phyloP scores from a whole-genome alignment of 306 rosid genomes.

The Trichosanthes truncata region DNA sequence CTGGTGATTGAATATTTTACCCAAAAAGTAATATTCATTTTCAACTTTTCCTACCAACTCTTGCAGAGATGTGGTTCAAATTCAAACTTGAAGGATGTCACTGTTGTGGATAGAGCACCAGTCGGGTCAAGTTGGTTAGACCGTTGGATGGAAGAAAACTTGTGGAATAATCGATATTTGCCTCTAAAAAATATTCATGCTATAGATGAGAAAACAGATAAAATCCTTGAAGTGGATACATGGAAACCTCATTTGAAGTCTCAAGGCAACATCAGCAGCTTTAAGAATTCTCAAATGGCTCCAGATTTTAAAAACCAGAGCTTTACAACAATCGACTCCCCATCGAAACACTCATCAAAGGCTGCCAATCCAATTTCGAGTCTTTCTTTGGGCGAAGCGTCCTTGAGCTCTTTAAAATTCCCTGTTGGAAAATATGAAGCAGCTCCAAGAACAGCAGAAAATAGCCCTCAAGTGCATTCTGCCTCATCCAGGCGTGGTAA shows the following conservation, averaged over 20 bases:
- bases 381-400: slow-evolving; percentile 27
- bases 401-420: slow-evolving; percentile 25
- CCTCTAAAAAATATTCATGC: slow-evolving; percentile 23
- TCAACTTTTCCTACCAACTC: slow-evolving; percentile 11
- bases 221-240: slow-evolving; percentile 92
- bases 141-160: slow-evolving; percentile 85
- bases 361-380: slow-evolving; percentile 22
- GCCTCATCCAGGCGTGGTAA: slow-evolving; percentile 57
- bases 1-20: neutral
- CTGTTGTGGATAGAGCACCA: slow-evolving; percentile 26
- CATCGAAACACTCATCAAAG: slow-evolving; percentile 37
- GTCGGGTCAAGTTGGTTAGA: slow-evolving; percentile 56
- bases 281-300: slow-evolving; percentile 31
- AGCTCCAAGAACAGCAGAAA: slow-evolving; percentile 33
- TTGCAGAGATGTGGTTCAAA: slow-evolving; percentile 79
- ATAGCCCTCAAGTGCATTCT: slow-evolving; percentile 58
- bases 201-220: slow-evolving; percentile 68
- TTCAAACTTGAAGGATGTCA: slow-evolving; percentile 42
- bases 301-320: slow-evolving; percentile 25
- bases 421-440: slow-evolving; percentile 44
- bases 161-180: slow-evolving; percentile 29
- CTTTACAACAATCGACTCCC: slow-evolving; percentile 35
- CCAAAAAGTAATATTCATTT: neutral
- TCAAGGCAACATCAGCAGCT: slow-evolving; percentile 24
- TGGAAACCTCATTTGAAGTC: slow-evolving; percentile 73